These are phyloP conservation scores for Begonia loranthoides DNA, from an alignment of 306 rosid species.

Conservation along the genomic window DNA sequence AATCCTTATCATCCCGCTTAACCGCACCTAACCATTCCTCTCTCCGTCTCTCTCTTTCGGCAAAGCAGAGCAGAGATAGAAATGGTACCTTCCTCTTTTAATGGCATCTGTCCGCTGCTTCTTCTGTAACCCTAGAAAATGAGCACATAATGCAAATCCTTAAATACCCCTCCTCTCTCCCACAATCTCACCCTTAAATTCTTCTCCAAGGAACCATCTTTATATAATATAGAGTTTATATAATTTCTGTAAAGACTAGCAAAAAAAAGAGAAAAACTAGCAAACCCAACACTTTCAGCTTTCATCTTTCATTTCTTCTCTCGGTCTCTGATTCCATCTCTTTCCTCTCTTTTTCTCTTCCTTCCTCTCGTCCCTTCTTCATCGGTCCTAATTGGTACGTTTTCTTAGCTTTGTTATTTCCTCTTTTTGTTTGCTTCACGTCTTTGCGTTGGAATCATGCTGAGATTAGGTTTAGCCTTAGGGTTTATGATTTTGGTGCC, in stretches of 20 bases:
- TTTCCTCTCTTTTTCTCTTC: slow-evolving; percentile 2
- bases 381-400: slow-evolving; percentile 19
- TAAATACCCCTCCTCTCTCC: neutral
- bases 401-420: neutral
- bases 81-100: neutral
- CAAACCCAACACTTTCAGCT: neutral
- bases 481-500: slow-evolving; percentile 23
- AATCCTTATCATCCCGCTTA: neutral
- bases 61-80: neutral
- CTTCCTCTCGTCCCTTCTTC: slow-evolving; percentile 7
- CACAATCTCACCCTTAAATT: neutral
- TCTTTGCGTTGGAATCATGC: slow-evolving; percentile 13
- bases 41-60: neutral
- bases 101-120: neutral
- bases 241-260: no score
- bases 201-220: neutral
- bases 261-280: no score
- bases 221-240: neutral
- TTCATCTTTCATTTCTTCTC: neutral
- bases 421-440: slow-evolving; percentile 4
- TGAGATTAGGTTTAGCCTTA: slow-evolving; percentile 22
- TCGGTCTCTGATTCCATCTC: slow-evolving; percentile 10
- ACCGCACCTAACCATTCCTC: neutral
- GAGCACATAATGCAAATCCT: neutral
- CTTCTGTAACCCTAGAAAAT: slow-evolving; percentile 1